Evolutionary conservation across 1,139 yeast species (phyloP), one percentile per base, ranked within the genome.

Genomic region (Taiozyma sp.): DNA sequence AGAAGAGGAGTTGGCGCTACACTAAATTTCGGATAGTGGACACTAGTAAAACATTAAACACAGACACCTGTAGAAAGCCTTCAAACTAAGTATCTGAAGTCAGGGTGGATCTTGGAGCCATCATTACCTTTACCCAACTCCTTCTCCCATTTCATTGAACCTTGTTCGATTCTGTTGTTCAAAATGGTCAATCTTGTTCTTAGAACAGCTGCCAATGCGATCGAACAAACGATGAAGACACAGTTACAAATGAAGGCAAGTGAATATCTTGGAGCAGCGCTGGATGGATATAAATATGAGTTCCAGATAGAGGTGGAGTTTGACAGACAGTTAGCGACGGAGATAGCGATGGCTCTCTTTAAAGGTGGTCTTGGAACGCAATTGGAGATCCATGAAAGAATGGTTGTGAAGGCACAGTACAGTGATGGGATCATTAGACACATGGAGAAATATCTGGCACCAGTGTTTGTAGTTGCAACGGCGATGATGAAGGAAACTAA

Each of bases 401-500:
- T 75, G 6, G 76, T 74, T 19, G 81, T 78, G 62, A 78, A 80
- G 0, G 83, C 74, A 61, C 82, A 77, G 61, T 80, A 80, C 50
- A 80, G 65, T 1, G 80, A 73, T 40, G 83, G 83, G 52, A 80
- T 76, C 82, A 80, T 78, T 50, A 80, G 68, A 63, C 82, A 77
- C 84, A 80, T 80, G 43, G 84, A 77, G 54, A 79, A 78, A 57
- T 80, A 80, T 53, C 85, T 69, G 3, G 84, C 83, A 6, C 80
- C 85, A 2, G 79, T 76, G 58, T 79, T 77, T 51, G 76, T 65
- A 1, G 83, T 77, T 2, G 84, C 67, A 13, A 77, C 81, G 0
- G 82, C 73, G 42, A 80, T 79, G 50, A 80, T 74, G 58, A 79
- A 80, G 0, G 83, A 73, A 4, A 71, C 59, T 56, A 80, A 62